Percentiles rank a stretch among this genome's conserved stretches.
phyloP scores from a whole-genome alignment of 345 rosid species.

The Psidium guajava region DNA sequence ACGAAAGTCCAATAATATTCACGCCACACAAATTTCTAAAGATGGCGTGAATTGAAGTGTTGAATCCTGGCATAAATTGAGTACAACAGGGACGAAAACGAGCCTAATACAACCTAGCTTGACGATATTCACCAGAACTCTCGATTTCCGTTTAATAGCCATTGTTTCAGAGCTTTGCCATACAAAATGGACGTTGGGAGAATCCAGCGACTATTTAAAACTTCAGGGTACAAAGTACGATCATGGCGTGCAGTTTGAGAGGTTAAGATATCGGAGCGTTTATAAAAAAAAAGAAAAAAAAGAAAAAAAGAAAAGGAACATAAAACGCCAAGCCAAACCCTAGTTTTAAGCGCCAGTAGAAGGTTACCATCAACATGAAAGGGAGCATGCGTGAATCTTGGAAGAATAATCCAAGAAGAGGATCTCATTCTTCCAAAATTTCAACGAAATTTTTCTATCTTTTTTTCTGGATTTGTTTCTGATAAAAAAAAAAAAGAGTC shows the following conservation, averaged over 20 bases:
- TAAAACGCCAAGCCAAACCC: background rate
- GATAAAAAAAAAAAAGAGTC: background rate
- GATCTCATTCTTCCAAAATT: background rate
- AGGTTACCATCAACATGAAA: background rate
- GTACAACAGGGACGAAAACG: background rate
- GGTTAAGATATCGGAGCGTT: background rate
- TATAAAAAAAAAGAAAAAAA: background rate
- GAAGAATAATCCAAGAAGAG: background rate
- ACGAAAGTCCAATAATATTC: background rate
- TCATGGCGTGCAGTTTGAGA: background rate
- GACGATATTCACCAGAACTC: background rate
- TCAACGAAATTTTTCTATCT: background rate
- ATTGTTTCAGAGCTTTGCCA: background rate
- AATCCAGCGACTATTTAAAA: background rate
- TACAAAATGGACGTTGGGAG: background rate
- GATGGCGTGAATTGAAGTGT: background rate
- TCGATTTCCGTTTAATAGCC: background rate
- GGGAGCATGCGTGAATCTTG: background rate
- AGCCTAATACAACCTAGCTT: background rate
- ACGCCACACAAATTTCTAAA: background rate
- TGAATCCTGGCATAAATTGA: background rate
- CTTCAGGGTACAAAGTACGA: background rate
- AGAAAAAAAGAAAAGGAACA: background rate
- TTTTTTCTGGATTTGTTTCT: background rate
- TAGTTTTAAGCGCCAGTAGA: background rate